Percentiles rank a stretch among this genome's conserved stretches.
These are phyloP conservation scores for Alnus rubra DNA, from an alignment of 306 rosid species.

Conservation along the genomic window DNA sequence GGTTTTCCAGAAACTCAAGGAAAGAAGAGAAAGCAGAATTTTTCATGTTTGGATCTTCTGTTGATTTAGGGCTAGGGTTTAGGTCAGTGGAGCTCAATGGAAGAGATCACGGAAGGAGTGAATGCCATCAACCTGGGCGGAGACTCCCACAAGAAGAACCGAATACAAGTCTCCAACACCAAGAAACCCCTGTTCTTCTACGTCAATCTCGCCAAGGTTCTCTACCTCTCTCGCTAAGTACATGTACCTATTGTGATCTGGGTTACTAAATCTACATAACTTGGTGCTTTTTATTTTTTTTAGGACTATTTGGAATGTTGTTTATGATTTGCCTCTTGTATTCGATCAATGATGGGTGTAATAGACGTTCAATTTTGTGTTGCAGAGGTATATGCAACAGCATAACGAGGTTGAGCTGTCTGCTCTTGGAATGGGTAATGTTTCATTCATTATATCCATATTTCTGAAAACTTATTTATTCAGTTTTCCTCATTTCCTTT, in stretches of 20 bases:
- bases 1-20: background rate
- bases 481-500: background rate
- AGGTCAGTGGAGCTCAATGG: too few relatives aligned
- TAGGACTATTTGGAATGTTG: background rate
- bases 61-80: background rate
- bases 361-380: background rate
- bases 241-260: constrained; percentile 2
- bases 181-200: too few relatives aligned
- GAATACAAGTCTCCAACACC: too few relatives aligned
- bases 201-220: too few relatives aligned
- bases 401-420: constrained; percentile 67
- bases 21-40: background rate
- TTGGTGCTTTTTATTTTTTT: background rate
- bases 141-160: too few relatives aligned
- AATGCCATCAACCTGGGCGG: too few relatives aligned
- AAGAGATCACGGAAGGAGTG: too few relatives aligned
- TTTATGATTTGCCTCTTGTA: background rate
- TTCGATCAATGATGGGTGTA: background rate
- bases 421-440: constrained; percentile 64
- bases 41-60: background rate
- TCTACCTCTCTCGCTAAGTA: background rate
- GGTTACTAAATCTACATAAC: background rate
- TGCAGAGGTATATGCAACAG: constrained; percentile 67
- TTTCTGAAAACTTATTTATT: background rate
- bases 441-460: background rate